A percentile compares a stretch with the other conserved stretches of the same genome.
phyloP scores from a whole-genome alignment of 2,329 filamentous ascomycete genomes.

The Elsinoe australis region DNA sequence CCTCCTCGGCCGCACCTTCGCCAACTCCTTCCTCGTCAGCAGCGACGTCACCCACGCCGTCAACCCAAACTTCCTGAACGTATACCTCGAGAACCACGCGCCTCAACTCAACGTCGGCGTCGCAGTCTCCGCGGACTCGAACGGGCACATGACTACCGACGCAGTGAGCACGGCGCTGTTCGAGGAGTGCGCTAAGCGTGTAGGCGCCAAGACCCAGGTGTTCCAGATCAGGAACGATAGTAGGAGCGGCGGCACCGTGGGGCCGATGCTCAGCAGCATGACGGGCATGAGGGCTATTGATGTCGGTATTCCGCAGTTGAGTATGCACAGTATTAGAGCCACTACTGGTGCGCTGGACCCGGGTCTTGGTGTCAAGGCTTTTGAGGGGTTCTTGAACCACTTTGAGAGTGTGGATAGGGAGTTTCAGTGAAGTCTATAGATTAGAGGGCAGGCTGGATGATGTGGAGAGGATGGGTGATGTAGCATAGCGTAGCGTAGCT shows the following conservation, averaged over 20 bases:
- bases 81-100: slow-evolving; percentile 77
- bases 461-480: neutral
- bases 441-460: neutral
- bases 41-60: slow-evolving; percentile 91
- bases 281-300: slow-evolving; percentile 80
- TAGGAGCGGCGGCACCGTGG: slow-evolving; percentile 86
- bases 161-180: slow-evolving; percentile 75
- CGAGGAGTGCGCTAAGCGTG: slow-evolving; percentile 67
- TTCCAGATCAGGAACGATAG: slow-evolving; percentile 96
- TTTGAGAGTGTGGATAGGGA: slow-evolving; percentile 80
- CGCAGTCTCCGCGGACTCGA: slow-evolving; percentile 70
- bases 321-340: slow-evolving; percentile 88
- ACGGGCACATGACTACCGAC: slow-evolving; percentile 95
- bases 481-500: neutral
- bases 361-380: slow-evolving; percentile 77
- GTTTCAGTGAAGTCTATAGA: slow-evolving; percentile 46
- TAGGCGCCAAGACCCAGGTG: slow-evolving; percentile 64
- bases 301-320: slow-evolving; percentile 81
- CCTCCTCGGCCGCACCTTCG: slow-evolving; percentile 72
- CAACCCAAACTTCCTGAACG: slow-evolving; percentile 83
- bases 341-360: slow-evolving; percentile 82
- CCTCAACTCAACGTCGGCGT: slow-evolving; percentile 85
- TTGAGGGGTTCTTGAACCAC: slow-evolving; percentile 79
- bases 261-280: slow-evolving; percentile 72
- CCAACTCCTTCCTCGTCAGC: slow-evolving; percentile 84